A percentile compares a stretch with the other conserved stretches of the same genome.
Evolutionary conservation across 768 basidiomycete species (phyloP).

Genomic region (Trichaptum fuscoviolaceum): DNA sequence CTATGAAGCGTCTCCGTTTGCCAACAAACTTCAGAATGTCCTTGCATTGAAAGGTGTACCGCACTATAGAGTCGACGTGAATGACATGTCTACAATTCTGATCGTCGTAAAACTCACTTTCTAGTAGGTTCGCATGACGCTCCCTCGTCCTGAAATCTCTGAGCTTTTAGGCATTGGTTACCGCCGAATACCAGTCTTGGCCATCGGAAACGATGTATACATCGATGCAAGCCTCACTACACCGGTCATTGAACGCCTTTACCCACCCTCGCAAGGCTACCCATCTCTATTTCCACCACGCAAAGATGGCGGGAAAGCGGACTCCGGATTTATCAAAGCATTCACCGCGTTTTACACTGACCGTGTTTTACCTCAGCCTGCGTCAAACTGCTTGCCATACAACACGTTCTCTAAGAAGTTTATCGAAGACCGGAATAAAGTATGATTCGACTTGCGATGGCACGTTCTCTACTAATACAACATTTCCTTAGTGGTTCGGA

Average conservation of each 20-base stretch:
- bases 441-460: constrained; percentile 17
- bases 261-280: constrained; percentile 42
- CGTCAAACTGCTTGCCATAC: constrained; percentile 40
- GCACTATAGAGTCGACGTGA: constrained; percentile 43
- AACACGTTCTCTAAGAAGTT: constrained; percentile 39
- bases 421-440: constrained; percentile 43
- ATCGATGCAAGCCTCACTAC: constrained; percentile 54
- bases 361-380: constrained; percentile 36
- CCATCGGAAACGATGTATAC: constrained; percentile 57
- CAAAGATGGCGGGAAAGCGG: constrained; percentile 34
- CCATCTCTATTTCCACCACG: constrained; percentile 42
- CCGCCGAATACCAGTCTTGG: constrained; percentile 53
- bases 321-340: constrained; percentile 45
- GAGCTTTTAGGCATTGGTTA: constrained; percentile 48
- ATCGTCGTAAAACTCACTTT: not conserved
- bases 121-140: constrained; percentile 38
- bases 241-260: constrained; percentile 46
- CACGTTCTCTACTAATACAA: not conserved
- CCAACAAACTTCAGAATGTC: constrained; percentile 46
- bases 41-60: constrained; percentile 45
- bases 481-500: constrained; percentile 20
- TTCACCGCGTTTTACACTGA: constrained; percentile 44
- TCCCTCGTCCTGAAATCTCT: constrained; percentile 54
- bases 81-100: constrained; percentile 11
- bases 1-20: constrained; percentile 49